phyloP scores from a whole-genome alignment of 345 rosid genomes.

The Salix viminalis region DNA sequence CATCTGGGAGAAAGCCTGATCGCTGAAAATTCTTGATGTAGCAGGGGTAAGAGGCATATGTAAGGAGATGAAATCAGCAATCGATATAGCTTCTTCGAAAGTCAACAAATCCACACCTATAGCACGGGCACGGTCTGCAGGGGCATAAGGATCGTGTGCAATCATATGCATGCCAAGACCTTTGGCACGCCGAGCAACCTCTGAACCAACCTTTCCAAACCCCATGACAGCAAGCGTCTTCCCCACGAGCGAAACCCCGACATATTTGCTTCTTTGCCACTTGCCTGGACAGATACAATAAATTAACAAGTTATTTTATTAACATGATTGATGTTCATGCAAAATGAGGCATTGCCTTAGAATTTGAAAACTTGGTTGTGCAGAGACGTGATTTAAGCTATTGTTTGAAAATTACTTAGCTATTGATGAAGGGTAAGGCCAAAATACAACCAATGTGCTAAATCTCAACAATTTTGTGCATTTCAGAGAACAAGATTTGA shows the following conservation, averaged over 20 bases:
- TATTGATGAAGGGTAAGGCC: neutral
- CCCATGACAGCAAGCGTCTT: constrained; percentile 28
- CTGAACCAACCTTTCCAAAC: constrained; percentile 29
- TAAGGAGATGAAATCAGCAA: constrained; percentile 25
- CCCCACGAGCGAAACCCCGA: constrained; percentile 27
- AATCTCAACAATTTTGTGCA: neutral
- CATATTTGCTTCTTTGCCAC: constrained; percentile 25
- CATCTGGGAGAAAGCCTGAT: constrained; percentile 23
- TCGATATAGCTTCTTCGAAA: constrained; percentile 23
- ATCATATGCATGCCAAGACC: constrained; percentile 28
- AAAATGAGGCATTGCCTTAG: neutral
- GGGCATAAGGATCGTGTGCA: constrained; percentile 28
- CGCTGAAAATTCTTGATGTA: constrained; percentile 23
- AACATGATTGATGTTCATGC: neutral
- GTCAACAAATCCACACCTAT: constrained; percentile 18
- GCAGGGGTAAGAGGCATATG: constrained; percentile 28
- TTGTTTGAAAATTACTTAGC: neutral
- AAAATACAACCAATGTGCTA: neutral
- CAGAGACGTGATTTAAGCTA: neutral
- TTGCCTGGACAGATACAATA: constrained; percentile 8
- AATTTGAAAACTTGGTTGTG: neutral
- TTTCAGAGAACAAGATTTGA: neutral
- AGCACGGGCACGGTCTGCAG: constrained; percentile 22
- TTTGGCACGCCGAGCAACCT: constrained; percentile 27
- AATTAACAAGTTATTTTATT: neutral